Base-by-base conservation (phyloP, 352 stramenopile genomes). In the Achlya hypogyna region DNA sequence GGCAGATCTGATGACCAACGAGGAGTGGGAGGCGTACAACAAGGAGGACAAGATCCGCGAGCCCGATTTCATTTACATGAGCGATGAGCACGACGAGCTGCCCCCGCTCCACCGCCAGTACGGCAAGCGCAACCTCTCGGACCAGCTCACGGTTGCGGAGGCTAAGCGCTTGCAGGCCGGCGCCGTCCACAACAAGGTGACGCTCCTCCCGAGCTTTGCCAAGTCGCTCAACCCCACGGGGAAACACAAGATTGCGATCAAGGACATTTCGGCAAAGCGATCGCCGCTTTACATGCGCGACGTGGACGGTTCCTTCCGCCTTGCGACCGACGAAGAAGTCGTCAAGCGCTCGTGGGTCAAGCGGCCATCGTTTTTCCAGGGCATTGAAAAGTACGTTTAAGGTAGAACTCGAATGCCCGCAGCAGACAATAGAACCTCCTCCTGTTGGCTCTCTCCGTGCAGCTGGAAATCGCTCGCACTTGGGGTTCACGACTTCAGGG, bases 11-110 rank as follows among this genome's bases (percentile, higher is more conserved):
- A 69, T 89, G 42, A 82, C 77, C 23, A 75, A 75, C 16, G 66
- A 87, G 14, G 81, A 91, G 45, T 74, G 80, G 65, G 77, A 78
- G 27, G 63, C 79, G 49, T 63, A 87, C 8, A 74, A 81, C 40
- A 82, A 90, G 51, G 78, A 89, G 1, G 85, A 93, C 8, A 70
- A 71, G 5, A 91, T 82, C 73, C 75, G 85, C 43, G 91, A 93
- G 75, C 85, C 85, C 5, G 84, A 93, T 59, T 93, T 93, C 51
- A 90, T 93, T 70, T 89, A 91, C 70, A 62, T 93, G 22, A 91
- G 75, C 70, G 85, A 93, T 66, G 82, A 91, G 71, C 23, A 58
- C 5, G 81, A 91, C 20, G 85, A 84, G 20, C 82, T 83, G 47
- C 85, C 85, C 67, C 85, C 85, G 10, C 77, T 93, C 51, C 78